Percentiles rank a stretch among this genome's conserved stretches.
Evolutionary conservation across 345 rosid genomes (phyloP).

Genomic region (Melastoma malabathricum): DNA sequence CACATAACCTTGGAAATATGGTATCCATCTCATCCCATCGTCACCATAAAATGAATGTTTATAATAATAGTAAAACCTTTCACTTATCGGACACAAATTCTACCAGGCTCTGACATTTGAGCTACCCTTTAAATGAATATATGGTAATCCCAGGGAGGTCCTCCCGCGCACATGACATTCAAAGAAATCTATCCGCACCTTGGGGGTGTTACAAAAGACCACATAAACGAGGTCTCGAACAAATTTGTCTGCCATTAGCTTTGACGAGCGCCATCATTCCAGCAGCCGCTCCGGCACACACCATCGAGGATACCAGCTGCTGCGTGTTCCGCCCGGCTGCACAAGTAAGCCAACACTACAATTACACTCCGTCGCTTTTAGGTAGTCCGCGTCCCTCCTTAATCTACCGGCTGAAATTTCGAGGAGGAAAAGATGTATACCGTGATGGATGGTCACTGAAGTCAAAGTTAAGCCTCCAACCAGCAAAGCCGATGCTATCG

Average conservation of each 20-base stretch:
- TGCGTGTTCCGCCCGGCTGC: constrained; percentile 67
- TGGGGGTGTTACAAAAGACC: constrained; percentile 36
- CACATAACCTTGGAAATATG: too few species aligned
- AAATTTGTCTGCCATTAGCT: constrained; percentile 76
- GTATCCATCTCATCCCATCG: too few species aligned
- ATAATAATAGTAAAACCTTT: too few species aligned
- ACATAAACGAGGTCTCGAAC: constrained; percentile 92
- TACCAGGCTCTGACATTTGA: too few species aligned
- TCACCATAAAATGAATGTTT: too few species aligned
- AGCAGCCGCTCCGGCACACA: constrained; percentile 84
- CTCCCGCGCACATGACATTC: too few species aligned
- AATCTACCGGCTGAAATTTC: too few species aligned
- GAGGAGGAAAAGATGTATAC: constrained; percentile 17
- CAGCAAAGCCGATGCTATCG: constrained; percentile 79
- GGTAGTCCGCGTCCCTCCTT: too few species aligned
- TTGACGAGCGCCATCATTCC: constrained; percentile 74
- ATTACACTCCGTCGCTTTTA: neutral
- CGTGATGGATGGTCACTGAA: constrained; percentile 75
- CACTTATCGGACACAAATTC: too few species aligned
- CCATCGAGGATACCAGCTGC: constrained; percentile 50
- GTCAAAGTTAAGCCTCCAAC: constrained; percentile 83
- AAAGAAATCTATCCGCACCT: too few species aligned
- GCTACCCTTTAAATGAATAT: too few species aligned
- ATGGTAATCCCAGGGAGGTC: too few species aligned
- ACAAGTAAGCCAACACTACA: neutral